Evolutionary conservation across 345 rosid genomes (phyloP), one percentile per base, ranked within the genome.

Genomic region (Rhizophora mangle): DNA sequence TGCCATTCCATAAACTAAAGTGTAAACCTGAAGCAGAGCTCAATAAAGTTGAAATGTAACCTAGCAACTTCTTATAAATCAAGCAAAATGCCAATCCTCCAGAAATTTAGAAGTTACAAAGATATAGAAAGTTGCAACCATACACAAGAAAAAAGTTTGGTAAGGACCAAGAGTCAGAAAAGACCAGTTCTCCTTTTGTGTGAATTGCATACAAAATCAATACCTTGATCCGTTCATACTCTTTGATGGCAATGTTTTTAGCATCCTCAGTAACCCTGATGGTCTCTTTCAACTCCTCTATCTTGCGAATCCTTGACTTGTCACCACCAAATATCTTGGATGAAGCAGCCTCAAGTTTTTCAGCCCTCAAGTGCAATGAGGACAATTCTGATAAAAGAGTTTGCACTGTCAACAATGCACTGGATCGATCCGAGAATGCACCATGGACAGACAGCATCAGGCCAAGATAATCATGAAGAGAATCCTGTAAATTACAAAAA

Each of bases 271-370:
- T 88, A 55, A 47, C 88, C 64, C 85, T 86, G 75, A 90, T 87
- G 49, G 87, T 86, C 78, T 90, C 98, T 80, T 88, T 92, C 62
- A 96, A 68, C 82, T 92, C 99, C 78, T 96, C 97, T 51, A 87
- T 82, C 72, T 89, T 92, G 67, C 84, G 88, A 74, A 92, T 84
- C 85, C 98, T 85, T 46, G 97, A 88, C 84, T 82, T 96, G 84
- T 96, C 99, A 30, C 98, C 98, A 24, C 99, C 99, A 89, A 89
- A 96, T 73, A 92, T 85, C 77, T 96, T 96, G 47, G 97, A 88
- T 49, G 98, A 89, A 63, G 94, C 96, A 69, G 88, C 94, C 81
- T 96, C 96, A 75, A 92, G 94, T 76, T 92, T 92, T 71, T 96
- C 97, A 51, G 88, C 86, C 80, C 89, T 92, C 13, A 68, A 76